A percentile compares a stretch with the other conserved stretches of the same genome.
These are phyloP conservation scores for Phaeosphaeriaceae sp. DNA, from an alignment of 2,329 filamentous ascomycete genomes.

Conservation along the genomic window DNA sequence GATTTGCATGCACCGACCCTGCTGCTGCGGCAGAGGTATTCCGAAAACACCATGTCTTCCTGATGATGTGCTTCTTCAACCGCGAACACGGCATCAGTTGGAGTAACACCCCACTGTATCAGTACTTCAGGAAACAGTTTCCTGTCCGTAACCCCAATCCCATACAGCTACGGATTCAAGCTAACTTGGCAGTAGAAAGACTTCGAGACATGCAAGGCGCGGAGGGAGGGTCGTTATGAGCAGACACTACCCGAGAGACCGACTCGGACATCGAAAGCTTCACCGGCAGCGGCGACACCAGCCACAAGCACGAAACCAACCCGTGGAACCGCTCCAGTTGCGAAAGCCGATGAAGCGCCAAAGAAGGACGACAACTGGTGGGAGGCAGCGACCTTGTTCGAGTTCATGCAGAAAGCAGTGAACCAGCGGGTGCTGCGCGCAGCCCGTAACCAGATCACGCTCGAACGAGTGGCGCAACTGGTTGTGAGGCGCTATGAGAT, in stretches of 20 bases:
- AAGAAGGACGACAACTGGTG: slow-evolving; percentile 52
- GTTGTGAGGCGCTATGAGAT: slow-evolving; percentile 48
- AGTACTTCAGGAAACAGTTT: slow-evolving; percentile 49
- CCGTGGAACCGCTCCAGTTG: slow-evolving; percentile 12
- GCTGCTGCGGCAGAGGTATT: slow-evolving; percentile 39
- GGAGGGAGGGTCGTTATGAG: slow-evolving; percentile 37
- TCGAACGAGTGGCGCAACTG: slow-evolving; percentile 43
- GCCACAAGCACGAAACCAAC: slow-evolving; percentile 7
- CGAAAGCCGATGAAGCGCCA: slow-evolving; percentile 25
- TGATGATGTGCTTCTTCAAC: slow-evolving; percentile 55
- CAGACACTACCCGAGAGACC: slow-evolving; percentile 19
- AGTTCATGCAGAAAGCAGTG: slow-evolving; percentile 50
- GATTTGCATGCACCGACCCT: slow-evolving; percentile 33
- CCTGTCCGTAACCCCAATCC: slow-evolving; percentile 31
- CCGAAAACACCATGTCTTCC: slow-evolving; percentile 50
- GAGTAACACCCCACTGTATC: slow-evolving; percentile 53
- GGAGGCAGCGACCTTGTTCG: slow-evolving; percentile 47
- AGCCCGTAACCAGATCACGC: slow-evolving; percentile 40
- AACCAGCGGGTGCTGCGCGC: slow-evolving; percentile 40
- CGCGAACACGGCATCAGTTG: slow-evolving; percentile 55
- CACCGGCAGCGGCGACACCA: slow-evolving; percentile 10
- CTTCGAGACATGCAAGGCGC: slow-evolving; percentile 40
- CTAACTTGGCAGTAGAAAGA: slow-evolving; percentile 25
- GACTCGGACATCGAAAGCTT: slow-evolving; percentile 15
- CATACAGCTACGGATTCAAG: background rate